Evolutionary conservation across 257 asterid species (phyloP).

Genomic region (Perilla frutescens): DNA sequence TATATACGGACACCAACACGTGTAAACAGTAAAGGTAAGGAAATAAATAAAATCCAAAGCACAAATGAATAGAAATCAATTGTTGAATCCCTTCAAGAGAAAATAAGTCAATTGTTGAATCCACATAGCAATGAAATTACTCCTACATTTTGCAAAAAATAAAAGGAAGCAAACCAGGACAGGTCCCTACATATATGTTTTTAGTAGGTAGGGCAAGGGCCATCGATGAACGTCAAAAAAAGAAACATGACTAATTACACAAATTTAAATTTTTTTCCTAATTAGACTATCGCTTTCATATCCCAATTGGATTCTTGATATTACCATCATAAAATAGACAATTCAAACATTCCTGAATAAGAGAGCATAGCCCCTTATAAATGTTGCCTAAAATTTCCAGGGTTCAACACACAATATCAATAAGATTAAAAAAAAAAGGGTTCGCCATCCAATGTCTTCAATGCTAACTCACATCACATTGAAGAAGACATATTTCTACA

Average conservation of each 20-base stretch:
- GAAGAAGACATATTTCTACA: conserved; percentile 50
- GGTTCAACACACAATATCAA: conserved; percentile 8
- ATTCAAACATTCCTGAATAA: conserved; percentile 27
- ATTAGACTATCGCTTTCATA: conserved; percentile 7
- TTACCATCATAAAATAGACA: conserved; percentile 25
- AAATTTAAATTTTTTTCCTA: conserved; percentile 27
- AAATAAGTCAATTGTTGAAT: background rate
- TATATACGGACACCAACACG: background rate
- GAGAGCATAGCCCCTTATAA: conserved; percentile 26
- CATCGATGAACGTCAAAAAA: conserved; percentile 20
- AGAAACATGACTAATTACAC: background rate
- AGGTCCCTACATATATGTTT: background rate
- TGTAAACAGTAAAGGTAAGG: background rate
- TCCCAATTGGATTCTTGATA: conserved; percentile 40
- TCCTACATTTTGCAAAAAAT: background rate
- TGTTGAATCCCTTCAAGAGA: background rate
- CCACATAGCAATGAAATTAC: conserved; percentile 3
- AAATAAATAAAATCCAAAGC: conserved; percentile 17
- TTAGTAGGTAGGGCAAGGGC: conserved; percentile 27
- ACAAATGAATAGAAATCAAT: conserved; percentile 23
- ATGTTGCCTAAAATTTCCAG: conserved; percentile 10
- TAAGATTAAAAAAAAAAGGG: background rate
- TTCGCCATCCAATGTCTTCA: conserved; percentile 3
- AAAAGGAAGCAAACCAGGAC: conserved; percentile 2
- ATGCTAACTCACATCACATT: conserved; percentile 13